phyloP scores from a whole-genome alignment of 441 rosid genomes.

The Adansonia grandidieri region DNA sequence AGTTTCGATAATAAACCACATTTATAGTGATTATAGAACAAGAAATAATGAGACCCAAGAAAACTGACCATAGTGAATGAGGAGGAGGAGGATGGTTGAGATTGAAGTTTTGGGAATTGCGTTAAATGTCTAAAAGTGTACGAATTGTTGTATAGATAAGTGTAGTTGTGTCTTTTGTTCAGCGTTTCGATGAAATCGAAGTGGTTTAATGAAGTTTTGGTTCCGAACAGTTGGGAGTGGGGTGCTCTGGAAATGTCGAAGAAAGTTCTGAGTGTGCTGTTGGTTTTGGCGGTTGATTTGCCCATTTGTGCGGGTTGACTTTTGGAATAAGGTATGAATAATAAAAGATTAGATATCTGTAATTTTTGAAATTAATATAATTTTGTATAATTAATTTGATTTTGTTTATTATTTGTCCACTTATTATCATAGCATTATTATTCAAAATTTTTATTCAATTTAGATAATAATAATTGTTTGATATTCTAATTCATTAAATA shows the following conservation, averaged over 20 bases:
- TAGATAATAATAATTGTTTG: too few species aligned
- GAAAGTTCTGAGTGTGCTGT: background rate
- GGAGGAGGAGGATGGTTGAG: background rate
- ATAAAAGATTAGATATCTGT: too few species aligned
- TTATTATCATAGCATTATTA: too few species aligned
- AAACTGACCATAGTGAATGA: constrained; percentile 15
- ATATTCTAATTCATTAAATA: too few species aligned
- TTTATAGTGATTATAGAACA: background rate
- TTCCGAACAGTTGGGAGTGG: background rate
- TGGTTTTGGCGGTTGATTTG: constrained; percentile 21
- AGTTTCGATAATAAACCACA: constrained; percentile 1
- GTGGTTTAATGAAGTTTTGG: constrained; percentile 24
- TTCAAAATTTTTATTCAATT: too few species aligned
- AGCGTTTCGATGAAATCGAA: constrained; percentile 43
- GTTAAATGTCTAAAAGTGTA: background rate
- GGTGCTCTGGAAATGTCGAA: constrained; percentile 29
- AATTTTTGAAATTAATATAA: too few species aligned
- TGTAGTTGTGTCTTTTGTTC: background rate
- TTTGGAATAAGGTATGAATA: too few species aligned
- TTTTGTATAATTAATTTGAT: too few species aligned
- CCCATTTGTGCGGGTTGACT: background rate
- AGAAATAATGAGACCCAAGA: background rate
- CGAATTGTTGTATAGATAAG: constrained; percentile 5
- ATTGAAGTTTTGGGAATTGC: background rate
- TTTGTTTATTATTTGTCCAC: too few species aligned